Evolutionary conservation across 2,329 filamentous ascomycete species (phyloP), one percentile per base, ranked within the genome.

Genomic region (Xylariaceae sp.): DNA sequence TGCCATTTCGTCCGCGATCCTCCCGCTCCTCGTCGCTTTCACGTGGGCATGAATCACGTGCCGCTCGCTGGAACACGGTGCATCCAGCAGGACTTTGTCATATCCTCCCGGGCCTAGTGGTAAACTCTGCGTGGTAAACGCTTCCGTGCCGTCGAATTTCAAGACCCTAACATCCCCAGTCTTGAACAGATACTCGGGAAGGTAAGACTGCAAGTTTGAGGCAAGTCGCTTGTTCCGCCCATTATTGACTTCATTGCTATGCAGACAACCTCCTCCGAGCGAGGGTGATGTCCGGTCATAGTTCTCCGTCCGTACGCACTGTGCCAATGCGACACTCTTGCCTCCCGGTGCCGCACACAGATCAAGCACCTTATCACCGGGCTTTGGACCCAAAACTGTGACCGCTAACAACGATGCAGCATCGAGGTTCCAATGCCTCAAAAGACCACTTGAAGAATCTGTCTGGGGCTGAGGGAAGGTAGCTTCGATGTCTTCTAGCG

Each of bases 71-170:
- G 70, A 73, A 53, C 71, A 73, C 13, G 72, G 71, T 4, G 71
- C 71, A 50, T 74, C 71, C 6, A 73, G 62, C 3, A 74, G 62
- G 0, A 73, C 69, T 45, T 69, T 71, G 50, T 74, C 72, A 53
- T 72, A 74, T 9, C 66, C 65, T 2, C 63, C 65, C 1, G 60
- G 55, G 0, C 67, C 67, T 7, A 64, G 58, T 0, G 64, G 63
- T 1, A 68, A 56, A 22, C 59, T 58, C n/a, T 60, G 60, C 12
- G 63, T 51, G 6, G 62, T 57, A 10, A 60, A 61, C 17, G 57
- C 40, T 14, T 64, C 60, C 6, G 63, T 49, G 28, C 60, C 64
- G 46, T 67, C 64, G 22, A 66, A 50, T 33, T 57, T 60, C 31
- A 67, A 43, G 6, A 65, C 60, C 45, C 51, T 58, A 5, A 63